Percentiles rank a stretch among this genome's conserved stretches.
These are phyloP conservation scores for Globisporangium spinosum DNA, from an alignment of 352 stramenopile genomes.

Conservation along the genomic window DNA sequence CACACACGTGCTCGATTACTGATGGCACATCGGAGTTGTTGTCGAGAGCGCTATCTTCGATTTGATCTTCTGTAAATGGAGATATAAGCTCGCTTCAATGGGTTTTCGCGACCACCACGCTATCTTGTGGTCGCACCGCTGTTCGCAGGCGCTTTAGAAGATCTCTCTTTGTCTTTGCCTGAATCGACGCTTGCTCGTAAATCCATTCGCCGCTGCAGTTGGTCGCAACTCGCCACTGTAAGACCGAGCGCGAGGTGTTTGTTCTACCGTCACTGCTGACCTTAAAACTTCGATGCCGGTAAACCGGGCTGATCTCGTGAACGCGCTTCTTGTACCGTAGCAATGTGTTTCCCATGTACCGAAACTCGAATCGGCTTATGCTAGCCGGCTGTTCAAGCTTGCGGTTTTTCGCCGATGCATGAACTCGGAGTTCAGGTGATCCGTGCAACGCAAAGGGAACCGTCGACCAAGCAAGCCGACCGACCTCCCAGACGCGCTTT, in stretches of 20 bases:
- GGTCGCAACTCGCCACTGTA: slow-evolving; percentile 45
- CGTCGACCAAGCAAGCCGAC: slow-evolving; percentile 51
- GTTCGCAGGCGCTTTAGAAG: slow-evolving; percentile 41
- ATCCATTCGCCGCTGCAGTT: slow-evolving; percentile 69
- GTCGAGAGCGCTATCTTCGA: background rate
- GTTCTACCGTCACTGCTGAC: slow-evolving; percentile 21
- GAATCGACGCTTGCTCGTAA: slow-evolving; percentile 39
- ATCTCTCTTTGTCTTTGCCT: slow-evolving; percentile 28
- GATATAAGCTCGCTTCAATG: slow-evolving; percentile 48
- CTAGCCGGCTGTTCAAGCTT: slow-evolving; percentile 28
- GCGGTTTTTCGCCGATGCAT: slow-evolving; percentile 37
- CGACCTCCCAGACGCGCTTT: slow-evolving; percentile 48
- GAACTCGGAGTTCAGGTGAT: slow-evolving; percentile 40
- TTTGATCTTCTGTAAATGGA: slow-evolving; percentile 14
- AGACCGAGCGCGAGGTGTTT: slow-evolving; percentile 25
- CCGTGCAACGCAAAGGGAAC: slow-evolving; percentile 56
- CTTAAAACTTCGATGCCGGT: slow-evolving; percentile 39
- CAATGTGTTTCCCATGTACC: slow-evolving; percentile 56
- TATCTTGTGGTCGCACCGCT: slow-evolving; percentile 22
- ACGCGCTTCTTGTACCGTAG: slow-evolving; percentile 62
- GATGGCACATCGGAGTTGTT: background rate
- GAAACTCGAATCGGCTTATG: slow-evolving; percentile 48
- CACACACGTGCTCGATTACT: background rate
- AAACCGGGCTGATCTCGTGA: slow-evolving; percentile 49
- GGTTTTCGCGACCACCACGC: slow-evolving; percentile 42